Percentiles rank a stretch among this genome's conserved stretches.
phyloP scores from a whole-genome alignment of 176 grass and related monocot genomes.

The Eleusine indica region DNA sequence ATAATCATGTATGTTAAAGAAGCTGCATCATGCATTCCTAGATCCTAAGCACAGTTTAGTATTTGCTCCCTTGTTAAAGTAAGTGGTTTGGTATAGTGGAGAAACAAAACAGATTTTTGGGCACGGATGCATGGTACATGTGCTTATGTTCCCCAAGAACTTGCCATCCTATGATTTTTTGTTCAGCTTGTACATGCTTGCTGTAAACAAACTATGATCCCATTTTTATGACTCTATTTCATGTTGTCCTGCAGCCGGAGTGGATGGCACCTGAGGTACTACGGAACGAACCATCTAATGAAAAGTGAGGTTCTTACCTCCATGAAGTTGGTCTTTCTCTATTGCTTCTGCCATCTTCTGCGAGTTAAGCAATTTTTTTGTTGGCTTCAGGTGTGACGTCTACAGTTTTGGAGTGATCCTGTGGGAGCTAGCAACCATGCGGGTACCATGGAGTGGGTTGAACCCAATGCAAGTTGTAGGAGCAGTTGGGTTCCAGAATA shows the following conservation, averaged over 20 bases:
- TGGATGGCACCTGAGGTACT: slow-evolving; percentile 99
- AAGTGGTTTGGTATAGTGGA: slow-evolving; percentile 15
- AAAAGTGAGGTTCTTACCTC: slow-evolving; percentile 72
- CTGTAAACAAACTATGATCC: slow-evolving; percentile 9
- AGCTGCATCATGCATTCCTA: neutral
- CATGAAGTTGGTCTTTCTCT: neutral
- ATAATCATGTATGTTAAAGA: neutral
- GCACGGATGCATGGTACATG: neutral
- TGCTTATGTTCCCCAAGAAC: slow-evolving; percentile 10
- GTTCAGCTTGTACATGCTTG: slow-evolving; percentile 4
- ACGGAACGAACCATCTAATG: slow-evolving; percentile 88
- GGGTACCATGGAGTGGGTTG: slow-evolving; percentile 88
- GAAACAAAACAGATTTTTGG: neutral
- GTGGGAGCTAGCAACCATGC: slow-evolving; percentile 93
- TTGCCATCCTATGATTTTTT: slow-evolving; percentile 25
- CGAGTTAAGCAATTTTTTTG: slow-evolving; percentile 25
- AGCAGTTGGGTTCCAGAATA: slow-evolving; percentile 97
- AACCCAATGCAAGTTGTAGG: slow-evolving; percentile 99
- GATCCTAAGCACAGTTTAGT: neutral
- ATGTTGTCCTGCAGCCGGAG: slow-evolving; percentile 77
- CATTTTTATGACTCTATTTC: slow-evolving; percentile 21
- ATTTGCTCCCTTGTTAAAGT: neutral
- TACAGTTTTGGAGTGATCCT: slow-evolving; percentile 99
- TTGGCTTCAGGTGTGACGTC: slow-evolving; percentile 79
- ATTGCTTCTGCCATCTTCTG: slow-evolving; percentile 11